These are phyloP conservation scores for Aspergillus indologenus DNA, from an alignment of 495 filamentous ascomycete species.

Conservation along the genomic window DNA sequence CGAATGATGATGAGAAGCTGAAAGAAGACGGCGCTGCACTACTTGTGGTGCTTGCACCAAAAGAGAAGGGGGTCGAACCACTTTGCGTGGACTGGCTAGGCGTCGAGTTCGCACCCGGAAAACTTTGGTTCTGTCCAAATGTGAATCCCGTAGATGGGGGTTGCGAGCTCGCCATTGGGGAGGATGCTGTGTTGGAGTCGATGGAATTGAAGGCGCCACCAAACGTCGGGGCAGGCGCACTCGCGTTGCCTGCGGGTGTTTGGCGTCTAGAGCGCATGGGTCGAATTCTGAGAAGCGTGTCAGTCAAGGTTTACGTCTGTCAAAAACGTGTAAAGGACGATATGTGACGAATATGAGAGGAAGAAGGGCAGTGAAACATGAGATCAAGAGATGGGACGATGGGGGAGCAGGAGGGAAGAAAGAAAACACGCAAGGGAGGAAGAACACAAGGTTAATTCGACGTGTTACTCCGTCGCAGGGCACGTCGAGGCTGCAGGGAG, in stretches of 20 bases:
- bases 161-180: constrained; percentile 26
- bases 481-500: background rate
- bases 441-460: background rate
- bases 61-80: constrained; percentile 38
- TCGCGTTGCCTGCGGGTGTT: constrained; percentile 12
- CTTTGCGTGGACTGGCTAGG: constrained; percentile 28
- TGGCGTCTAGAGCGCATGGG: constrained; percentile 29
- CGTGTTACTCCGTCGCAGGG: background rate
- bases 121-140: constrained; percentile 49
- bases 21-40: constrained; percentile 29
- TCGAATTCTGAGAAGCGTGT: constrained; percentile 33
- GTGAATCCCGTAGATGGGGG: constrained; percentile 33
- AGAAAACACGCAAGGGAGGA: background rate
- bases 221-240: constrained; percentile 24
- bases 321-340: constrained; percentile 6
- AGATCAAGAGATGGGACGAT: constrained; percentile 4
- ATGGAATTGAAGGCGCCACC: constrained; percentile 29
- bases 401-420: constrained; percentile 7
- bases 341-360: constrained; percentile 4
- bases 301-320: constrained; percentile 2
- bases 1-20: constrained; percentile 35
- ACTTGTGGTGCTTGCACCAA: constrained; percentile 25
- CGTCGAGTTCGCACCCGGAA: constrained; percentile 36
- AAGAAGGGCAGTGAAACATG: background rate
- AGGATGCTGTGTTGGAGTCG: constrained; percentile 29